Evolutionary conservation across 768 basidiomycete genomes (phyloP), one percentile per base, ranked within the genome.

Genomic region (Phallus indusiatus): DNA sequence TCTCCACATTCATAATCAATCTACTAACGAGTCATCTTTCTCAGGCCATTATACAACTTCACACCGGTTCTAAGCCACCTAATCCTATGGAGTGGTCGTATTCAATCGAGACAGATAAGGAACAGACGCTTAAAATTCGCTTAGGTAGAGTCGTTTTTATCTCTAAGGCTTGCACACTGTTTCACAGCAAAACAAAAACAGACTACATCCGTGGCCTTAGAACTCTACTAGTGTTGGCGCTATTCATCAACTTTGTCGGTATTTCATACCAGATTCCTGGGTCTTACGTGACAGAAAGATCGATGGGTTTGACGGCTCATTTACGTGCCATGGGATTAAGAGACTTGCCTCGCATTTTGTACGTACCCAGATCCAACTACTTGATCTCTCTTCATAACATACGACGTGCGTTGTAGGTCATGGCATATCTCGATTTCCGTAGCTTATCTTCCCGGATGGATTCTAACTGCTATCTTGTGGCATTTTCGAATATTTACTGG

Each of bases 241-340:
- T 89, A 83, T 90, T 88, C 64, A 71, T 90, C 14, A 78, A 80
- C 56, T 90, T 81, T 68, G 71, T 88, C 35, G 88, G 88, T 21
- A 84, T 90, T 48, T 76, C 83, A 0, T 90, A 90, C 66, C 89
- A 91, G 62, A 77, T 89, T 1, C 85, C 88, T 12, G 89, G 88
- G 2, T 77, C 84, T 8, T 79, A 86, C 48, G 74, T 83, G 12
- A 76, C 75, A 5, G 89, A 91, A 68, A 76, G 87, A 47, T 83
- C 88, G 0, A 76, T 73, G 55, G 70, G 79, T 16, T 68, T 90
- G 34, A 88, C 89, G 0, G 72, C 80, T 8, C 86, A 90, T 66
- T 81, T 90, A 76, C 84, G 85, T 66, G 86, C 81, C 2, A 90
- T 91, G 89, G 89, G 89, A 8, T 75, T 90, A 14, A 69, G 79